Conservation (phyloP, 2,329 filamentous ascomycete species). For the Stemphylium beticola region DNA sequence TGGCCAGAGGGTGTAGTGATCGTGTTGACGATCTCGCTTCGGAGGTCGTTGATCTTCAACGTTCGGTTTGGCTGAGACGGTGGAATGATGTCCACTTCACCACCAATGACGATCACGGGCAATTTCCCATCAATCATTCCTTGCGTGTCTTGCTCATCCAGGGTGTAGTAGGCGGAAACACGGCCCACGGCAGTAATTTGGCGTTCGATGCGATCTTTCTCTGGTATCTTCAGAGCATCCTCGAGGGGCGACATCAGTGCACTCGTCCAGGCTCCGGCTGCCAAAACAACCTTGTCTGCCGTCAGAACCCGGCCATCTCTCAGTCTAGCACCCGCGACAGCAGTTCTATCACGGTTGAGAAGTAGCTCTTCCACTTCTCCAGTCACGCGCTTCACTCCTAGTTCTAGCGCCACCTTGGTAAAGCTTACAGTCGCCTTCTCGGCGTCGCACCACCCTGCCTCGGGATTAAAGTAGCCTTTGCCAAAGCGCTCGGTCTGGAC, state of each 20-base stretch:
- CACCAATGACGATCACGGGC: slow-evolving; percentile 61
- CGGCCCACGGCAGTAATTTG: slow-evolving; percentile 66
- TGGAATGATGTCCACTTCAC: slow-evolving; percentile 56
- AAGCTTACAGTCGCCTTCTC: slow-evolving; percentile 54
- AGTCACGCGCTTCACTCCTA: slow-evolving; percentile 55
- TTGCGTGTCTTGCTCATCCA: slow-evolving; percentile 55
- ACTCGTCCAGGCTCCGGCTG: slow-evolving; percentile 64
- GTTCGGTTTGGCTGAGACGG: slow-evolving; percentile 55
- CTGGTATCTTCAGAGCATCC: slow-evolving; percentile 51
- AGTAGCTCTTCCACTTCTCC: slow-evolving; percentile 56
- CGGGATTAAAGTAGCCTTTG: slow-evolving; percentile 57
- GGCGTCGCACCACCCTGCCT: slow-evolving; percentile 62
- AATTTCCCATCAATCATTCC: slow-evolving; percentile 55
- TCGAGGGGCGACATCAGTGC: slow-evolving; percentile 59
- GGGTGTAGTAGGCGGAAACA: slow-evolving; percentile 63
- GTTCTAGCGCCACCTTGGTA: slow-evolving; percentile 51
- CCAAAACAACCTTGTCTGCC: slow-evolving; percentile 62
- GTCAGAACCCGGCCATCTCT: slow-evolving; percentile 54
- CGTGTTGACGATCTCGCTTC: slow-evolving; percentile 62
- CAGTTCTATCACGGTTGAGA: slow-evolving; percentile 39
- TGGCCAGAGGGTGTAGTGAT: slow-evolving; percentile 56
- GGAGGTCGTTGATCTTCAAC: slow-evolving; percentile 68
- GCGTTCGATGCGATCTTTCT: slow-evolving; percentile 56
- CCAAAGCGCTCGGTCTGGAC: slow-evolving; percentile 21
- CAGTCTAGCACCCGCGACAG: slow-evolving; percentile 55